Conservation (phyloP, 148 eudicot species). For the Rhododendron kiyosumense region DNA sequence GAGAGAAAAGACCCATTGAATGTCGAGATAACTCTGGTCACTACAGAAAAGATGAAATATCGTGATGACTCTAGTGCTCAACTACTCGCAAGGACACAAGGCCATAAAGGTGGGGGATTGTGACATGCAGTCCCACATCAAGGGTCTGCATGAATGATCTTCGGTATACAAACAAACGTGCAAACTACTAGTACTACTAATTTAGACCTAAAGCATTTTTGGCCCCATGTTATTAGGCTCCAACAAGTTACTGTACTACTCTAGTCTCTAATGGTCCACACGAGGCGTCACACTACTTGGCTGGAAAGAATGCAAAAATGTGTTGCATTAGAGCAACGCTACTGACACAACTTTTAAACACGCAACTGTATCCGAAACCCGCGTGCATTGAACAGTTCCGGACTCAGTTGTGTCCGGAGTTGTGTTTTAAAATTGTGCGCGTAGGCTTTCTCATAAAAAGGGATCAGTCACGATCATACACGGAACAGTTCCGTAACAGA, state of each 20-base stretch:
- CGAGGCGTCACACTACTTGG: neutral
- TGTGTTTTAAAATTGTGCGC: too few relatives aligned
- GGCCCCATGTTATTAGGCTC: neutral
- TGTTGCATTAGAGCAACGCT: neutral
- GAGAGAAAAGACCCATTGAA: neutral
- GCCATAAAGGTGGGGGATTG: neutral
- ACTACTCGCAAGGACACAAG: neutral
- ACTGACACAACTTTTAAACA: too few relatives aligned
- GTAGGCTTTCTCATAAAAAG: too few relatives aligned
- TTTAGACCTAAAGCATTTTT: neutral
- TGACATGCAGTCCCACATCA: neutral
- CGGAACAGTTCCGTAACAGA: neutral
- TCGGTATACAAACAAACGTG: neutral
- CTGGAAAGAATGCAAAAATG: neutral
- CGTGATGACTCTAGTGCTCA: neutral
- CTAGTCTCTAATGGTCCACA: too few relatives aligned
- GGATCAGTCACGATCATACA: neutral
- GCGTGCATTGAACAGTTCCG: too few relatives aligned
- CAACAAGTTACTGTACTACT: neutral
- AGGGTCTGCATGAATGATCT: neutral
- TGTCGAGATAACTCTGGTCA: neutral
- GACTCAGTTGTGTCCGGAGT: too few relatives aligned
- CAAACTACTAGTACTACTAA: neutral
- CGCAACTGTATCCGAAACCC: too few relatives aligned
- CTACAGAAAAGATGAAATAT: neutral